Percentiles rank a stretch among this genome's conserved stretches.
phyloP scores from a whole-genome alignment of 352 stramenopile species.

The Phytophthora foliorum region DNA sequence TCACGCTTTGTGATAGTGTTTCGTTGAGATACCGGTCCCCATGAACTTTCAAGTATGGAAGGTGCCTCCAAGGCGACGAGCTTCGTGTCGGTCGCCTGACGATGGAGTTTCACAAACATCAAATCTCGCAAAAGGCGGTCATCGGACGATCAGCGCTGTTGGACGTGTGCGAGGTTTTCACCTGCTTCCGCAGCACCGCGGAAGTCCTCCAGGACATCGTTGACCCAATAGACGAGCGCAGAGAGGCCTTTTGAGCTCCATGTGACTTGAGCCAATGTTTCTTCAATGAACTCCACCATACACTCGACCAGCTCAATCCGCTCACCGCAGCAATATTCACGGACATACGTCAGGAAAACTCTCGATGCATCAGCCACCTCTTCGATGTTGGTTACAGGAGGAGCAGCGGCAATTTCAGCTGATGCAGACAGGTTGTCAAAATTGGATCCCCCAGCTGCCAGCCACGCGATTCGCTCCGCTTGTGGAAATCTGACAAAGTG shows the following conservation, averaged over 20 bases:
- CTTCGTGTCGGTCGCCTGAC: neutral
- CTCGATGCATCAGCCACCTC: neutral
- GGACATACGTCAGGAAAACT: neutral
- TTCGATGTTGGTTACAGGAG: neutral
- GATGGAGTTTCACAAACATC: conserved; percentile 19
- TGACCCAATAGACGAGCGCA: neutral
- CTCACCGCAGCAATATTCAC: neutral
- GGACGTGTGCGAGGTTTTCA: neutral
- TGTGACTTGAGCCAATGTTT: neutral
- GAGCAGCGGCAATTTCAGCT: neutral
- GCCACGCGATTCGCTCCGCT: neutral
- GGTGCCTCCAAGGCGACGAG: neutral
- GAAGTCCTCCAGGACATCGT: neutral
- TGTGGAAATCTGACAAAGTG: neutral
- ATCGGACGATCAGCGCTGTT: conserved; percentile 5
- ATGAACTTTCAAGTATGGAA: neutral
- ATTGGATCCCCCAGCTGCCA: neutral
- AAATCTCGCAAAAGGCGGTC: conserved; percentile 9
- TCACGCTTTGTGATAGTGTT: neutral
- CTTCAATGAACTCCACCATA: neutral
- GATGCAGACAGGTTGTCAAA: neutral
- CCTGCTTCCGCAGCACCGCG: neutral
- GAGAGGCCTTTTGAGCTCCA: neutral
- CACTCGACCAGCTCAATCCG: neutral
- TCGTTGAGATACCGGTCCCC: neutral